These are phyloP conservation scores for Haplosporangium sp. DNA, from an alignment of 371 early-diverging fungal genomes.

Conservation along the genomic window DNA sequence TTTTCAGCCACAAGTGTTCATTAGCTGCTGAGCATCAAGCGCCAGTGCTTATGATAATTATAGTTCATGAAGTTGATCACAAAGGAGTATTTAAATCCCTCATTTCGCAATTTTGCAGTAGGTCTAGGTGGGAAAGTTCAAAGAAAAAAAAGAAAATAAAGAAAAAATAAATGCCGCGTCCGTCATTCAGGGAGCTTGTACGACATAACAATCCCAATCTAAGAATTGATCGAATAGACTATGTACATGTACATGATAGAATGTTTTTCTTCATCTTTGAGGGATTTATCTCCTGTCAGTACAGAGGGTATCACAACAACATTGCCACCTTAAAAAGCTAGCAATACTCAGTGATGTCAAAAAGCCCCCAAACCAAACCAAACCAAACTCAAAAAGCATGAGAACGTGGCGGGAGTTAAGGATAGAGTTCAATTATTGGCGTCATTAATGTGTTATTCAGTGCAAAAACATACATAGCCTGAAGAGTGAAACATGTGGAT, in stretches of 20 bases:
- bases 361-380: not conserved
- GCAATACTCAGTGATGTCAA: not conserved
- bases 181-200: constrained; percentile 2
- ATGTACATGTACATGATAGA: not conserved
- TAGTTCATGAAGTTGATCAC: too few species aligned
- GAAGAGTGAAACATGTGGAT: too few species aligned
- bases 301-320: not conserved
- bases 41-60: too few species aligned
- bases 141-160: not conserved
- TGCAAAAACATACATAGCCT: too few species aligned
- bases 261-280: not conserved
- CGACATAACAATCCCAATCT: not conserved
- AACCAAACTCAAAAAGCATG: too few species aligned
- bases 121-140: not conserved
- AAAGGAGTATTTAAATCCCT: not conserved
- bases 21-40: too few species aligned
- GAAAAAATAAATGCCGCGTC: constrained; percentile 4
- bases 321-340: not conserved
- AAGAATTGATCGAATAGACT: too few species aligned
- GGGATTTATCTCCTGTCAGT: not conserved
- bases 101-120: not conserved
- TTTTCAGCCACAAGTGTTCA: too few species aligned
- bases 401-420: not conserved
- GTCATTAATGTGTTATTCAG: not conserved
- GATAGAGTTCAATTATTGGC: constrained; percentile 1